Evolutionary conservation across 352 stramenopile genomes (phyloP).

Genomic region (Pythium plurisporium): DNA sequence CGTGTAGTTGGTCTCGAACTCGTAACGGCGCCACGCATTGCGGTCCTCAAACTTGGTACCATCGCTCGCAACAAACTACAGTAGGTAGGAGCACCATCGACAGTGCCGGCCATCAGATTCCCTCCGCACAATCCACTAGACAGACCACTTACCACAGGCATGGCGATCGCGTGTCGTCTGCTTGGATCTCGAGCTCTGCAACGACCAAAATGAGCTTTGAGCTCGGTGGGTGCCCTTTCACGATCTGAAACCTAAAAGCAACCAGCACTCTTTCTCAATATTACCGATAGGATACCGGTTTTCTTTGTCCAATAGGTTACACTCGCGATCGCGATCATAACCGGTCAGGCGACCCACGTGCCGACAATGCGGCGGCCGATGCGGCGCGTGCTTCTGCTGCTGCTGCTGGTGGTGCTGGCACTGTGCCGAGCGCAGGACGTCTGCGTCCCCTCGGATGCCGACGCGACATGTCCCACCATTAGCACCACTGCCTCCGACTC

Average conservation of each 20-base stretch:
- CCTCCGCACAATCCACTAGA: too few species aligned
- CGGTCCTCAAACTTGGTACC: conserved; percentile 84
- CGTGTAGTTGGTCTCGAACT: conserved; percentile 91
- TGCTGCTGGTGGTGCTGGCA: not conserved
- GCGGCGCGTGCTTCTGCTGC: not conserved
- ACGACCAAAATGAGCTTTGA: not conserved
- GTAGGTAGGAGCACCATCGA: too few species aligned
- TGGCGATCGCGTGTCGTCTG: not conserved
- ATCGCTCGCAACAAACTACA: conserved; percentile 82
- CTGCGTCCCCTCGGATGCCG: not conserved
- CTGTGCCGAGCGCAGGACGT: not conserved
- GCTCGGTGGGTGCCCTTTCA: conserved; percentile 12
- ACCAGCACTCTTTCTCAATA: not conserved
- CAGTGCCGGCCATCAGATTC: too few species aligned
- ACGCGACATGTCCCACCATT: not conserved
- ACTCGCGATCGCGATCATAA: too few species aligned
- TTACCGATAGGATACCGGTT: not conserved
- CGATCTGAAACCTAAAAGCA: conserved; percentile 2
- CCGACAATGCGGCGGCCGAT: too few species aligned
- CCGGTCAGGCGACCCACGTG: too few species aligned
- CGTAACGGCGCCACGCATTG: conserved; percentile 78
- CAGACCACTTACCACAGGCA: conserved; percentile 17
- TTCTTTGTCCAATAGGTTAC: not conserved
- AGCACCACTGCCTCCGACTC: not conserved
- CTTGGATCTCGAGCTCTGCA: not conserved